phyloP scores from a whole-genome alignment of 495 filamentous ascomycete species.

The Hyaloscypha bicolor region DNA sequence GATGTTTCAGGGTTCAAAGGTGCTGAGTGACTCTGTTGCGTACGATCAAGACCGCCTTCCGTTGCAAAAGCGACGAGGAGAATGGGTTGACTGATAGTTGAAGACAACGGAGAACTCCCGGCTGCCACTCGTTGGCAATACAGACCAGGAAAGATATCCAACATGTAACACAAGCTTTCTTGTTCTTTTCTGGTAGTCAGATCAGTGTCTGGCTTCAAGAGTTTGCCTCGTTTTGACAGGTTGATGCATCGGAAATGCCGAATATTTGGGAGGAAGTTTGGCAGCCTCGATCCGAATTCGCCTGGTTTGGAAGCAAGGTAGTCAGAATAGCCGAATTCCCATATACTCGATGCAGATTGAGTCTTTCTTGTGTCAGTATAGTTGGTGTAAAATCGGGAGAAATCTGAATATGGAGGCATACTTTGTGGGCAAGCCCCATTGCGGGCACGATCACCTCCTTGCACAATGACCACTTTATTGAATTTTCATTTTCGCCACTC shows the following conservation, averaged over 20 bases:
- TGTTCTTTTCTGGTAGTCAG: not conserved
- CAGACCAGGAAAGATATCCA: slow-evolving; percentile 8
- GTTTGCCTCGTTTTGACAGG: slow-evolving; percentile 33
- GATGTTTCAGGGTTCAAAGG: too few species aligned
- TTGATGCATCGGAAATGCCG: slow-evolving; percentile 35
- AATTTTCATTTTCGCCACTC: slow-evolving; percentile 23
- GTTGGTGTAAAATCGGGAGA: slow-evolving; percentile 24
- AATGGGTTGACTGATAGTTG: slow-evolving; percentile 1
- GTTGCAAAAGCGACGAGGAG: slow-evolving; percentile 2
- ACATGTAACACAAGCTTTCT: slow-evolving; percentile 5
- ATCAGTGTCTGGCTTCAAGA: slow-evolving; percentile 30
- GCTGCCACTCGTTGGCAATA: slow-evolving; percentile 8
- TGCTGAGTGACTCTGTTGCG: too few species aligned
- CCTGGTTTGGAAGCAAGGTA: slow-evolving; percentile 26
- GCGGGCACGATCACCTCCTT: slow-evolving; percentile 21
- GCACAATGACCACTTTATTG: slow-evolving; percentile 20
- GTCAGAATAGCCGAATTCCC: slow-evolving; percentile 31
- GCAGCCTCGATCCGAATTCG: slow-evolving; percentile 20
- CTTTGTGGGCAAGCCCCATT: slow-evolving; percentile 34
- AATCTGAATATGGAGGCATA: slow-evolving; percentile 3
- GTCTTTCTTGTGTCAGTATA: slow-evolving; percentile 29
- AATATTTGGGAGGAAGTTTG: slow-evolving; percentile 31
- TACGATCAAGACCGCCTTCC: not conserved
- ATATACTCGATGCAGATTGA: slow-evolving; percentile 34
- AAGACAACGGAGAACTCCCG: not conserved